Percentiles rank a stretch among this genome's conserved stretches.
Conservation (phyloP, 2,329 filamentous ascomycete genomes). For the Ampelomyces quisqualis region DNA sequence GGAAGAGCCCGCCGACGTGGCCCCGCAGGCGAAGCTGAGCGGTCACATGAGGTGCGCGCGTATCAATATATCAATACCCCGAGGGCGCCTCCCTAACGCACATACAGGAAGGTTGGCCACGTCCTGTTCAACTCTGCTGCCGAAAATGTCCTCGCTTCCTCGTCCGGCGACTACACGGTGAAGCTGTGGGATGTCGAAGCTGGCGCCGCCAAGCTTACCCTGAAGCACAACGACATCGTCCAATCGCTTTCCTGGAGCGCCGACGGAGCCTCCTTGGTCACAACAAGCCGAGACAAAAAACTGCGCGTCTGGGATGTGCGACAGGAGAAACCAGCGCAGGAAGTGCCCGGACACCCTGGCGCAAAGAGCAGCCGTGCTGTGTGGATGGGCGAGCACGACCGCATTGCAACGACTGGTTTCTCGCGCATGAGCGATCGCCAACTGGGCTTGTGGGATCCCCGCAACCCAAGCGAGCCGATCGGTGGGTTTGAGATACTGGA, state of each 20-base stretch:
- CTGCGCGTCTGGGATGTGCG: slow-evolving; percentile 95
- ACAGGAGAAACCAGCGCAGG: slow-evolving; percentile 83
- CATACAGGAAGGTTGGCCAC: slow-evolving; percentile 85
- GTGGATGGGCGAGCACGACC: slow-evolving; percentile 96
- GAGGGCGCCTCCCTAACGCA: slow-evolving; percentile 16
- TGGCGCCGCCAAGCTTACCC: slow-evolving; percentile 69
- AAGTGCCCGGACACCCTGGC: slow-evolving; percentile 80
- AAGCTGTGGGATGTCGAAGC: slow-evolving; percentile 94
- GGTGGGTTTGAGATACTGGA: slow-evolving; percentile 89
- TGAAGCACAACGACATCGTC: slow-evolving; percentile 88
- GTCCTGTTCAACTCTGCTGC: slow-evolving; percentile 97
- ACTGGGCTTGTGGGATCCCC: slow-evolving; percentile 91
- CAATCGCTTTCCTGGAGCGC: slow-evolving; percentile 97
- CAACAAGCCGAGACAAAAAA: slow-evolving; percentile 97
- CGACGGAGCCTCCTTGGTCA: slow-evolving; percentile 80
- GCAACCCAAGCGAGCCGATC: slow-evolving; percentile 75
- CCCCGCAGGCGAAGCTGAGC: slow-evolving; percentile 75
- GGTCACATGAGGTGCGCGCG: slow-evolving; percentile 76
- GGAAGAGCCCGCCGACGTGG: slow-evolving; percentile 79
- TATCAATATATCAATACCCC: neutral
- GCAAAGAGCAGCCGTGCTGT: slow-evolving; percentile 97
- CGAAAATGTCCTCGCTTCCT: slow-evolving; percentile 91
- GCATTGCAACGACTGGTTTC: slow-evolving; percentile 94
- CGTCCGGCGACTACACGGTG: slow-evolving; percentile 90
- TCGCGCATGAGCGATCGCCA: slow-evolving; percentile 98